These are phyloP conservation scores for Euphorbia celastroides DNA, from an alignment of 441 rosid species.

Conservation along the genomic window DNA sequence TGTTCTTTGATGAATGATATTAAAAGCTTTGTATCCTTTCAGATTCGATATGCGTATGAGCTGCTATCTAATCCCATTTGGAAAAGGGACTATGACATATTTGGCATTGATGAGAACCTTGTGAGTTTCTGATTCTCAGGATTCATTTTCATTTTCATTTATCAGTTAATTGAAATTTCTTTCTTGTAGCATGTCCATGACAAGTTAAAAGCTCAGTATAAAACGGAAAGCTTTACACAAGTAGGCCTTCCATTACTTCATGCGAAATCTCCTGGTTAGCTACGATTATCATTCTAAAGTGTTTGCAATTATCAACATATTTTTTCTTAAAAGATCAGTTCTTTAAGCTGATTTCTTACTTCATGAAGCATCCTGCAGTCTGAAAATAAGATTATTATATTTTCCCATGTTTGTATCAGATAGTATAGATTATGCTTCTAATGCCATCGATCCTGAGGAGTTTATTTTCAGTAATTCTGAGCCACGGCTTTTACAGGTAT, in stretches of 20 bases:
- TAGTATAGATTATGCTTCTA: slow-evolving; percentile 41
- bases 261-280: slow-evolving; percentile 51
- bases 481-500: slow-evolving; percentile 81
- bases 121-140: slow-evolving; percentile 40
- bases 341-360: neutral
- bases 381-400: slow-evolving; percentile 11
- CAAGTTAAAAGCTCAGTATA: slow-evolving; percentile 40
- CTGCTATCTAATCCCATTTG: slow-evolving; percentile 60
- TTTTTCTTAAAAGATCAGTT: neutral
- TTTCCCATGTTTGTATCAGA: slow-evolving; percentile 31
- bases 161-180: slow-evolving; percentile 20
- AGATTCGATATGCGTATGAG: slow-evolving; percentile 86
- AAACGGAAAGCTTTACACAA: slow-evolving; percentile 40
- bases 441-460: slow-evolving; percentile 47
- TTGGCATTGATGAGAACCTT: slow-evolving; percentile 68
- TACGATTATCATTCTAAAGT: slow-evolving; percentile 7
- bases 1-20: slow-evolving; percentile 13
- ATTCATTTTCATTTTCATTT: slow-evolving; percentile 6
- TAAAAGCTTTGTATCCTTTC: slow-evolving; percentile 18
- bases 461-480: slow-evolving; percentile 43
- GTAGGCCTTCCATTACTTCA: slow-evolving; percentile 62
- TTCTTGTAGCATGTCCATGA: slow-evolving; percentile 54
- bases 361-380: neutral
- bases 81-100: slow-evolving; percentile 85
- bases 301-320: slow-evolving; percentile 5